Evolutionary conservation across 2,329 filamentous ascomycete genomes (phyloP).

Genomic region (Diaporthe sp.): DNA sequence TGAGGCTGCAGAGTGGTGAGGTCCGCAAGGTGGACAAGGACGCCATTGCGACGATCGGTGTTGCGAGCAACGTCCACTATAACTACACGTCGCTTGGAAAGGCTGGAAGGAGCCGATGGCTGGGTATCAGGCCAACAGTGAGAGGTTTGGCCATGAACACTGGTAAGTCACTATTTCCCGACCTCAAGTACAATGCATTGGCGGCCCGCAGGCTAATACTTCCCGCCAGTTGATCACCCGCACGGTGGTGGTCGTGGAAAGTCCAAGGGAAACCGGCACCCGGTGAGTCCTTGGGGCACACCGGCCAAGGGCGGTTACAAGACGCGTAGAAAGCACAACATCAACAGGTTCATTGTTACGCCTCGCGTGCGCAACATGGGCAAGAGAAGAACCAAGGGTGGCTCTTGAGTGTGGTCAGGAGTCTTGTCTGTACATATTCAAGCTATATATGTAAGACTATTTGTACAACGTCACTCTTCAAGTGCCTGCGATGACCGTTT

Average conservation of each 20-base stretch:
- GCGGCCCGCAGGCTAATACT: constrained; percentile 33
- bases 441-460: constrained; percentile 20
- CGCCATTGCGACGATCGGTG: constrained; percentile 93
- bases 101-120: constrained; percentile 91
- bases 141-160: constrained; percentile 99
- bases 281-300: constrained; percentile 95
- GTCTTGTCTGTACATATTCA: constrained; percentile 48
- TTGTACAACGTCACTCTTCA: constrained; percentile 23
- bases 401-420: constrained; percentile 16
- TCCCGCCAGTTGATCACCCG: constrained; percentile 83
- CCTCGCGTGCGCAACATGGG: constrained; percentile 90
- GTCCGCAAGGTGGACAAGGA: constrained; percentile 90
- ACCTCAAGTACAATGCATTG: not conserved
- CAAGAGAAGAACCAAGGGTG: constrained; percentile 78
- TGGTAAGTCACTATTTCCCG: constrained; percentile 63
- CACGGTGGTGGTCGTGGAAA: constrained; percentile 99
- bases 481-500: not conserved
- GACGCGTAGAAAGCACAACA: constrained; percentile 88
- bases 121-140: constrained; percentile 95
- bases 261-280: constrained; percentile 97
- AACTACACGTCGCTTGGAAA: constrained; percentile 95
- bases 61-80: constrained; percentile 93
- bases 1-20: constrained; percentile 93
- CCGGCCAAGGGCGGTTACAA: constrained; percentile 93
- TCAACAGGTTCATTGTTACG: constrained; percentile 92